phyloP scores from a whole-genome alignment of 495 filamentous ascomycete genomes.

The Tuber melanosporum region DNA sequence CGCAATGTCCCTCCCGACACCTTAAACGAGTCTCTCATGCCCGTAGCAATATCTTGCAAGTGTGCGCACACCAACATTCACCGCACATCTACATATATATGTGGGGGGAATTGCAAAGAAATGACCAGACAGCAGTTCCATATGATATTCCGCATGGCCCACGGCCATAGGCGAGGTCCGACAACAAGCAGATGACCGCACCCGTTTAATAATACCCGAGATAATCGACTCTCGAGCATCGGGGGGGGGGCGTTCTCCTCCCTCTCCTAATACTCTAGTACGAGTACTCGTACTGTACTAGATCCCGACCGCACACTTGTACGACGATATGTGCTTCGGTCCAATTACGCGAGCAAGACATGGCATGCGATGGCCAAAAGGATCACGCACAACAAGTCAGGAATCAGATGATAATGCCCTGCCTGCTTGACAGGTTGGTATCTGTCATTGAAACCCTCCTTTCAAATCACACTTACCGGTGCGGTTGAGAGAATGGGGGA shows the following conservation, averaged over 20 bases:
- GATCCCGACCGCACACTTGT: not conserved
- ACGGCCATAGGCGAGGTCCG: not conserved
- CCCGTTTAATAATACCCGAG: not conserved
- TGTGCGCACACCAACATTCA: too few relatives aligned
- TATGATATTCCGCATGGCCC: not conserved
- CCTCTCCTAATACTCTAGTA: too few relatives aligned
- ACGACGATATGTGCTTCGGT: not conserved
- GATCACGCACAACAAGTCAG: not conserved
- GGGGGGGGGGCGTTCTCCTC: too few relatives aligned
- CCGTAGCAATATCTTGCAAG: too few relatives aligned
- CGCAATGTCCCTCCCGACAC: not conserved
- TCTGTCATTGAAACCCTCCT: not conserved
- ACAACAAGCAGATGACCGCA: not conserved
- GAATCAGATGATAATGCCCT: not conserved
- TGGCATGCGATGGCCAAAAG: not conserved
- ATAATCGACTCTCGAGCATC: not conserved
- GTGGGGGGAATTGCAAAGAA: not conserved
- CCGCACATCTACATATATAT: not conserved
- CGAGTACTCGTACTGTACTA: too few relatives aligned
- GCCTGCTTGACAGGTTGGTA: not conserved
- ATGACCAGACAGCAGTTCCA: not conserved
- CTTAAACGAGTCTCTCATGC: not conserved
- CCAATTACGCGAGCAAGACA: not conserved
- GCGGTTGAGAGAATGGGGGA: too few relatives aligned
- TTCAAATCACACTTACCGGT: not conserved